A percentile compares a stretch with the other conserved stretches of the same genome.
These are phyloP conservation scores for Globisporangium heterothallicum DNA, from an alignment of 352 stramenopile species.

Conservation along the genomic window DNA sequence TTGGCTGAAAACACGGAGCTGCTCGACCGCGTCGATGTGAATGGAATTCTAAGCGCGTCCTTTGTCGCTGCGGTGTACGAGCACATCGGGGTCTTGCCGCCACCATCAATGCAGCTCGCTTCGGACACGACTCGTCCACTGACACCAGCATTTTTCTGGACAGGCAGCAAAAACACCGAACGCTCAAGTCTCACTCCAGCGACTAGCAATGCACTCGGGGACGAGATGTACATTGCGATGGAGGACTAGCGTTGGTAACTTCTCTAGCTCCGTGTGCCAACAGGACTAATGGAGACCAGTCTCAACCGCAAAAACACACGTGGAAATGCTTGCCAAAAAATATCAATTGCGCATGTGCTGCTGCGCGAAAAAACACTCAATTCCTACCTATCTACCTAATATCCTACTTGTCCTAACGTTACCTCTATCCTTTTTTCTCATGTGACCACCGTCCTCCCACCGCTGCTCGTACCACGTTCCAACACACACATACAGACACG, in stretches of 20 bases:
- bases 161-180: not conserved
- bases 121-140: not conserved
- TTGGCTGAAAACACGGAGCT: not conserved
- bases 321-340: no score
- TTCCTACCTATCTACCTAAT: not conserved
- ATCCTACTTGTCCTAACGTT: slow-evolving; percentile 2
- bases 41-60: slow-evolving; percentile 24
- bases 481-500: no score
- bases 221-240: slow-evolving; percentile 12
- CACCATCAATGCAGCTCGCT: not conserved
- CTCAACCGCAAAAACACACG: no score
- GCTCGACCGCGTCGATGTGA: slow-evolving; percentile 5
- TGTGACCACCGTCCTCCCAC: not conserved
- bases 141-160: not conserved
- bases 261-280: no score
- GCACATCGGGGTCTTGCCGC: slow-evolving; percentile 20
- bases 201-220: slow-evolving; percentile 13
- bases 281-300: no score
- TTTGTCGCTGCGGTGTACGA: slow-evolving; percentile 44
- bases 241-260: no score
- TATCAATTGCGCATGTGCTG: no score
- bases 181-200: slow-evolving; percentile 1
- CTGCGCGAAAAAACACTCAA: no score
- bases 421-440: slow-evolving; percentile 8
- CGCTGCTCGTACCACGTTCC: no score